Base-by-base conservation (phyloP, 1,284 basidiomycete species). In the Tylopilus sp. region DNA sequence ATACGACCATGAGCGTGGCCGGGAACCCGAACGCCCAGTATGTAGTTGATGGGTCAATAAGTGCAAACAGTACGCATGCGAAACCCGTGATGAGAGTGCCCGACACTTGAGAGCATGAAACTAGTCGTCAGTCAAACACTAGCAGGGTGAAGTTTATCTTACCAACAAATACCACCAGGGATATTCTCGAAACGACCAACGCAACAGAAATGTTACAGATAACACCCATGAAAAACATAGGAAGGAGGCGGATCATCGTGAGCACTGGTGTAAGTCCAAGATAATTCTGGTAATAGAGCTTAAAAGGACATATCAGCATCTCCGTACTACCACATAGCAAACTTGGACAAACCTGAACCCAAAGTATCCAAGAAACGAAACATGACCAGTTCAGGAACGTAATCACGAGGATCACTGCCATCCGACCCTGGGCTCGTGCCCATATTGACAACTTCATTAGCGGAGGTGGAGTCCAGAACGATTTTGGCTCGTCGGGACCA, bases 11-110 rank as follows among this genome's bases (percentile, higher is more conserved):
- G 54, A 85, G 75, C 34, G 90, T 82, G 1, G 85, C 81, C 4
- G 89, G 87, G 71, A 95, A 93, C 14, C 83, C 84, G 51, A 79
- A 87, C 1, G 81, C 81, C 90, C 90, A 94, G 65, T 87, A 95
- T 1, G 80, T 67, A 4, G 75, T 74, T 3, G 71, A 54, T 0
- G 82, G 77, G 14, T 79, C 61, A 51, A 91, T 83, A 6, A 89
- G 62, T 0, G 89, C 88, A 56, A 92, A 88, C 4, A 93, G 72
- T 29, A 92, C 69, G 51, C 80, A 81, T 0, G 86, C 84, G 15
- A 74, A 57, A 1, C 76, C 75, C 0, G 90, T 88, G n/a, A 81
- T 65, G 9, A 80, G 54, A 2, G 83, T 83, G 24, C 85, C 85
- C 17, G 69, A 49, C 1, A 71, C 81, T 81, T 51, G 39, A 47